Percentiles rank a stretch among this genome's conserved stretches.
Evolutionary conservation across 129 eudicot genomes (phyloP).

Genomic region (Artemisia argyi): DNA sequence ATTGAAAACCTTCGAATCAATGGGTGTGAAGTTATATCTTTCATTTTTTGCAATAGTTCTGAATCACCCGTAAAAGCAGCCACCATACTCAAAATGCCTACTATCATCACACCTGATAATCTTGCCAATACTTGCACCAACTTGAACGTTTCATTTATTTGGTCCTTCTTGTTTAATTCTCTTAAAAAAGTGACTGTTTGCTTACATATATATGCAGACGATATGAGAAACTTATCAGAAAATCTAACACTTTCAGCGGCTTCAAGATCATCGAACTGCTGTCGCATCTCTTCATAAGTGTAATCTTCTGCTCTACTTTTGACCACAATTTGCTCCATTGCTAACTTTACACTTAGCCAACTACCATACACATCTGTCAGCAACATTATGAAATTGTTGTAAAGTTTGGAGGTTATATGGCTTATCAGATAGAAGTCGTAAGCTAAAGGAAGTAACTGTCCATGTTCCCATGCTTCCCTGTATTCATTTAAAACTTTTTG

Average conservation of each 20-base stretch:
- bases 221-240: not conserved
- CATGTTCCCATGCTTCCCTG: not conserved
- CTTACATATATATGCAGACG: not conserved
- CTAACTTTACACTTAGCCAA: constrained; percentile 17
- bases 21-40: not conserved
- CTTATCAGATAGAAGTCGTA: constrained; percentile 12
- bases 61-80: not conserved
- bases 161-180: not conserved
- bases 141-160: not conserved
- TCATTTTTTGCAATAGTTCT: not conserved
- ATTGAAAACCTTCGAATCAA: not conserved
- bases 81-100: not conserved
- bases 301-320: constrained; percentile 17
- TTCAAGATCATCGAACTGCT: constrained; percentile 23
- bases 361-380: constrained; percentile 13
- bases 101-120: not conserved
- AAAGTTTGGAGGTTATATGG: constrained; percentile 18
- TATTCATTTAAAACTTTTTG: constrained; percentile 13
- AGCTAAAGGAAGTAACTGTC: constrained; percentile 2
- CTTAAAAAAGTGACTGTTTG: constrained; percentile 1
- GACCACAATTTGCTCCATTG: constrained; percentile 17
- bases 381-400: constrained; percentile 17
- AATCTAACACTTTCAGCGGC: constrained; percentile 10
- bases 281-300: constrained; percentile 19
- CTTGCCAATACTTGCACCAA: not conserved